Conservation (phyloP, 805 yeast genomes). For the Yamadazyma olivae region DNA sequence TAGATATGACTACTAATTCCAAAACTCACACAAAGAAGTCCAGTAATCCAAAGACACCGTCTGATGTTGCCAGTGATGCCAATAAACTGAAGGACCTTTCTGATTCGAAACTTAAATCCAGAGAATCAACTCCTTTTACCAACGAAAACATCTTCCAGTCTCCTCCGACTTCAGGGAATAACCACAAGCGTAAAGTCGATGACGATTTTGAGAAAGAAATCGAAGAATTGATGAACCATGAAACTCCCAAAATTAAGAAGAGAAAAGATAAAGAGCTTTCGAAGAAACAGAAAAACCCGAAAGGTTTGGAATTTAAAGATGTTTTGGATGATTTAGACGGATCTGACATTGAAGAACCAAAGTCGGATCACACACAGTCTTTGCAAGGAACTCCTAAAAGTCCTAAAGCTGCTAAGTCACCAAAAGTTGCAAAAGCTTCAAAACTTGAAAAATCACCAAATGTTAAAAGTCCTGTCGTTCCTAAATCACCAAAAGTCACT, state of each 20-base stretch:
- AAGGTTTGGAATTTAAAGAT: too few species aligned
- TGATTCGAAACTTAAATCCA: constrained; percentile 1
- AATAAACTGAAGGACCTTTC: neutral
- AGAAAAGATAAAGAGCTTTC: too few species aligned
- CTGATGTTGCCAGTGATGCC: too few species aligned
- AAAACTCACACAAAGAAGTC: too few species aligned
- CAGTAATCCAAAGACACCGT: too few species aligned
- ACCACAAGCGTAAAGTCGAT: constrained; percentile 6
- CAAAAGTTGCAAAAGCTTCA: neutral
- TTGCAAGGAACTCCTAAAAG: neutral
- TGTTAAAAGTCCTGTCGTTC: too few species aligned
- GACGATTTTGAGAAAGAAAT: too few species aligned
- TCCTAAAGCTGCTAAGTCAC: neutral
- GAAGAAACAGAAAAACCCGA: too few species aligned
- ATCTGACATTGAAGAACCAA: too few species aligned
- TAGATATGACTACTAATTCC: constrained; percentile 2
- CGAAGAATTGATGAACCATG: neutral
- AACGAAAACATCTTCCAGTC: constrained; percentile 37
- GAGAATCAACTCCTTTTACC: constrained; percentile 18
- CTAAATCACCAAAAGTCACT: too few species aligned
- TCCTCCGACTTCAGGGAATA: constrained; percentile 15
- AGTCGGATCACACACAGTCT: neutral
- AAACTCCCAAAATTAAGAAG: neutral
- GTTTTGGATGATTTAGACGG: too few species aligned
- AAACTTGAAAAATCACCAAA: neutral